A percentile compares a stretch with the other conserved stretches of the same genome.
These are phyloP conservation scores for Syzygium aqueum DNA, from an alignment of 345 rosid genomes.

Conservation along the genomic window DNA sequence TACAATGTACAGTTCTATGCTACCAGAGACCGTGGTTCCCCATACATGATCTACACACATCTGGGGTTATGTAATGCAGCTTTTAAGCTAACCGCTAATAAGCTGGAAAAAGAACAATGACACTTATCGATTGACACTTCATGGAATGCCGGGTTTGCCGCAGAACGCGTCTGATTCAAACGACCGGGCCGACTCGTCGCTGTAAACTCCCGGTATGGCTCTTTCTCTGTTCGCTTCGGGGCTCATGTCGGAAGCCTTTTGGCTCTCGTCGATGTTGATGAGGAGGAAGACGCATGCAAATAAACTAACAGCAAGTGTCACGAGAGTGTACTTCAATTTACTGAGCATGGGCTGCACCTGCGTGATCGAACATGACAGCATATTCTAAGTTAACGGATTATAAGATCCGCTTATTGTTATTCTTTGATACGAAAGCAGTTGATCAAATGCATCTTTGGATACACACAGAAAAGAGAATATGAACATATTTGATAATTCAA, in stretches of 20 bases:
- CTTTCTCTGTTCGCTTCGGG: conserved; percentile 23
- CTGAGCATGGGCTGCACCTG: conserved; percentile 86
- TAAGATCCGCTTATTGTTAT: not conserved
- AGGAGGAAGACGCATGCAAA: conserved; percentile 37
- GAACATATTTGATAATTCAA: not conserved
- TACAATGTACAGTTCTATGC: not conserved
- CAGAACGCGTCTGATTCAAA: conserved; percentile 91
- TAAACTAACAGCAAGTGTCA: conserved; percentile 55
- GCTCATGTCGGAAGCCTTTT: conserved; percentile 10
- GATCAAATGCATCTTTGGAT: not conserved
- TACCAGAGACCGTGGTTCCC: too few species aligned
- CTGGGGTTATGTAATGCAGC: not conserved
- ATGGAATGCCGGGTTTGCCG: conserved; percentile 44
- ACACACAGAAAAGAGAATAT: not conserved
- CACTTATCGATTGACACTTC: not conserved
- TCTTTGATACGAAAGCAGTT: rapidly evolving
- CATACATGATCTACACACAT: too few species aligned
- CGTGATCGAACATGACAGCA: not conserved
- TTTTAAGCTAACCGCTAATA: not conserved
- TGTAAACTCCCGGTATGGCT: conserved; percentile 70
- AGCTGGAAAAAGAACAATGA: not conserved
- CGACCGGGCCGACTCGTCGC: conserved; percentile 63
- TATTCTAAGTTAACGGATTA: not conserved
- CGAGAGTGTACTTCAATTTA: conserved; percentile 69
- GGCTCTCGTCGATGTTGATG: conserved; percentile 34